A percentile compares a stretch with the other conserved stretches of the same genome.
Conservation (phyloP, 306 rosid genomes). For the Cicer cuneatum region DNA sequence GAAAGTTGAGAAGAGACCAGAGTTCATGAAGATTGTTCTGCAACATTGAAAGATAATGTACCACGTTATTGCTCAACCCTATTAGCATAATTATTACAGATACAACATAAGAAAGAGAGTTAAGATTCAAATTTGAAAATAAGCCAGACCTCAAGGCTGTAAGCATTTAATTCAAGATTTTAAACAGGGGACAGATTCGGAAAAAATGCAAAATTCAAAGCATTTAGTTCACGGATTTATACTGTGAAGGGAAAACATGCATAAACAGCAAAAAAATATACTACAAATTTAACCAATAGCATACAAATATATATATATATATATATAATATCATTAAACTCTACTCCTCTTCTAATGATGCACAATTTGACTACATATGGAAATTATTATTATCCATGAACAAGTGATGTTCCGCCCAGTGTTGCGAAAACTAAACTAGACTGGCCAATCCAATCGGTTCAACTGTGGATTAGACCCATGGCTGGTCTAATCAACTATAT, state of each 20-base stretch:
- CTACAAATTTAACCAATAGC: background rate
- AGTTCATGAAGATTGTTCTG: conserved; percentile 99
- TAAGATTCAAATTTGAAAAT: conserved; percentile 28
- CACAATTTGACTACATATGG: background rate
- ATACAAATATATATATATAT: no score
- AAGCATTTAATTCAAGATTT: background rate
- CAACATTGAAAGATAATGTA: conserved; percentile 29
- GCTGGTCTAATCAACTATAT: background rate
- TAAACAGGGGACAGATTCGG: no score
- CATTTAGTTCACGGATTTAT: background rate
- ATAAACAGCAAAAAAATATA: conserved; percentile 2
- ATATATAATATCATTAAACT: background rate
- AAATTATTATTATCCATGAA: conserved; percentile 8
- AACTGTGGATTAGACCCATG: background rate
- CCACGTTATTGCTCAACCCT: background rate
- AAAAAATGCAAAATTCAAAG: background rate
- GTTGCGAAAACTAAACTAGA: background rate
- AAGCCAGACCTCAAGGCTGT: conserved; percentile 16
- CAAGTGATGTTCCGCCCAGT: background rate
- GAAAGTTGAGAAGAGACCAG: conserved; percentile 97
- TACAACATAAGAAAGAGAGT: background rate
- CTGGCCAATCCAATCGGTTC: background rate
- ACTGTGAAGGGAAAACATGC: background rate
- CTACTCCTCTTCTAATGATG: background rate
- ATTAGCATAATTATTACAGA: background rate